Evolutionary conservation across 345 rosid genomes (phyloP), one percentile per base, ranked within the genome.

Genomic region (Clarkia xantiana): DNA sequence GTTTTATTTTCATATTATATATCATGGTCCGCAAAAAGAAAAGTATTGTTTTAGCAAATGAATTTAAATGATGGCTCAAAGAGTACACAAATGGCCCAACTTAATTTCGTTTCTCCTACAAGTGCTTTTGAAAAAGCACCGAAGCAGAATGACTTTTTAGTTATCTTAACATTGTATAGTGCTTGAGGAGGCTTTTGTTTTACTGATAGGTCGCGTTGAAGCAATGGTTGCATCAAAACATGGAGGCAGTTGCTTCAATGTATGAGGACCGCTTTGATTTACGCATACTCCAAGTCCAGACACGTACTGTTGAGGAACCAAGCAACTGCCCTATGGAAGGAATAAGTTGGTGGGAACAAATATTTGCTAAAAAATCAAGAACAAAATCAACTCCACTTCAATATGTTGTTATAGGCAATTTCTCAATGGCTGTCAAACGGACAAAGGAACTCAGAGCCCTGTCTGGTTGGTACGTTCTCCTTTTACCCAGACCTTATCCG

Each of bases 231-330:
- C 84, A 90, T 70, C 94, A 81, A 75, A 90, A 90, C 55, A 46
- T 81, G 72, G 94, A 83, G 68, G 82, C 82, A 41, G 84, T 86
- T 45, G 81, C 73, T 53, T 83, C 94, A 7, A 90, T 90, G 90
- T 90, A 86, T 15, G 96, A 90, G 64, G 94, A 90, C 68, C 80
- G 76, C 18, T 90, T 90, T 71, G 97, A 90, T 66, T 71, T 90
- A n/a, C 67, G 62, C 64, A 65, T 73, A 9, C 80, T 90, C 46
- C 58, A 74, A 49, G 73, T 90, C 46, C 58, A 74, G 47, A 74
- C 62, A 25, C 73, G 71, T 47, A 53, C 64, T 44, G 62, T 73
- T 47, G 69, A 68, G 65, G 78, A 71, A 53, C 57, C 68, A 40
- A 42, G 64, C 56, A 45, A 59, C 49, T 68, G 62, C 53, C 42